These are phyloP conservation scores for Taxillus chinensis DNA, from an alignment of 164 flowering plant species.

Conservation along the genomic window DNA sequence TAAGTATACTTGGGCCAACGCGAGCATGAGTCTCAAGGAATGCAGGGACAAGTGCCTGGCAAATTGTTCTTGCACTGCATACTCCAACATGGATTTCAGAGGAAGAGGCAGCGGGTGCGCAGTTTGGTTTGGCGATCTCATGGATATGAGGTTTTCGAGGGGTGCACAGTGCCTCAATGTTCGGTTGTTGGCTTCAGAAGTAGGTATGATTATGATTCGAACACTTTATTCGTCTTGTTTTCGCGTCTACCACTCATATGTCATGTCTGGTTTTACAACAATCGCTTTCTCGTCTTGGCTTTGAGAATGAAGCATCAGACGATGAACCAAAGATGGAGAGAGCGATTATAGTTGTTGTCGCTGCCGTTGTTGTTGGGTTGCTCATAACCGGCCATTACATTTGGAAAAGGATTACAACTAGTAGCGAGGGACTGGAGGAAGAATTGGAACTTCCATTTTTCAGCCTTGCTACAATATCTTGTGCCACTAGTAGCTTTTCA, in stretches of 20 bases:
- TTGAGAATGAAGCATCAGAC: neutral
- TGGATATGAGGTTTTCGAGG: neutral
- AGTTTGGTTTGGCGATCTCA: neutral
- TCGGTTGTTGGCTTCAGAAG: neutral
- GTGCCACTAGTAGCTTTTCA: conserved; percentile 25
- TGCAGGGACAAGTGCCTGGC: conserved; percentile 4
- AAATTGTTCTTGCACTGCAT: conserved; percentile 23
- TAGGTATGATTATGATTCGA: neutral
- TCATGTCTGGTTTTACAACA: neutral
- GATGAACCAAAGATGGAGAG: neutral
- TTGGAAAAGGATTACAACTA: conserved; percentile 5
- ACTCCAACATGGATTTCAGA: neutral
- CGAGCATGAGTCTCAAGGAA: conserved; percentile 7
- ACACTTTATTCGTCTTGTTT: neutral
- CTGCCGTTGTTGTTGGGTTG: neutral
- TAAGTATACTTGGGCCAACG: conserved; percentile 1
- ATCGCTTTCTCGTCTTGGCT: neutral
- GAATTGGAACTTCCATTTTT: conserved; percentile 21
- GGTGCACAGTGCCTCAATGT: neutral
- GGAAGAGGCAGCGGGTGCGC: neutral
- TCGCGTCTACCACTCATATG: neutral
- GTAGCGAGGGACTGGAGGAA: conserved; percentile 1
- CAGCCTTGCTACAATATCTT: conserved; percentile 9
- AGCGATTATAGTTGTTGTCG: neutral
- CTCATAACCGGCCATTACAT: conserved; percentile 1